phyloP scores from a whole-genome alignment of 306 rosid species.

The Abrus pulchellus region DNA sequence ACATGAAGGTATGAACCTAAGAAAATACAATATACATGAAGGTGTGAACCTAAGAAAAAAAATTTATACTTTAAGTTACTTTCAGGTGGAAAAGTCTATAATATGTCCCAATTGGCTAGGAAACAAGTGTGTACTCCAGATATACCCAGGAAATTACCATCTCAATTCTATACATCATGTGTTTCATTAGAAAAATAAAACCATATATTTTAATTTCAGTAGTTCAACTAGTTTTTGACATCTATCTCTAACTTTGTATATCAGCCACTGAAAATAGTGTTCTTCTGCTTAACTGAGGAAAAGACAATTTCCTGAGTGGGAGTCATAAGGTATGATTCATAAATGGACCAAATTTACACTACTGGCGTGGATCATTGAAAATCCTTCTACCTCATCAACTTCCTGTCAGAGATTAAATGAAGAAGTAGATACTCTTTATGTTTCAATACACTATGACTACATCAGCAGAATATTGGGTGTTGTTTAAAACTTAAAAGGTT shows the following conservation, averaged over 20 bases:
- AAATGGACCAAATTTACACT: neutral
- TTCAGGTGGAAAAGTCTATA: neutral
- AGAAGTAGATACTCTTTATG: neutral
- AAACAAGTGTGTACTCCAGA: neutral
- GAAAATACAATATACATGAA: neutral
- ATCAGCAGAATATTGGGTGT: neutral
- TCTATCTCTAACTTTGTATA: neutral
- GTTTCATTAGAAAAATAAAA: neutral
- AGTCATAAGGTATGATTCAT: neutral
- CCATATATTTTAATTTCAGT: neutral
- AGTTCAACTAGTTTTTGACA: neutral
- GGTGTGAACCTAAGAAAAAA: neutral
- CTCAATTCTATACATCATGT: neutral
- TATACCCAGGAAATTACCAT: constrained; percentile 3
- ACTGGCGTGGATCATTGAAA: neutral
- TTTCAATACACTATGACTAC: constrained; percentile 12
- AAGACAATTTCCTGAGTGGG: constrained; percentile 12
- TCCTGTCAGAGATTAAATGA: neutral
- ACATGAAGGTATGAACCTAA: neutral
- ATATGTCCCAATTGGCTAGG: neutral
- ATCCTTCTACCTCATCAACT: constrained; percentile 11
- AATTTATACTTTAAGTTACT: constrained; percentile 1
- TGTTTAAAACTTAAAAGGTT: neutral
- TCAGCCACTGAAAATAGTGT: neutral
- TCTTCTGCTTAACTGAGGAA: neutral